Evolutionary conservation across 108 stramenopile species (phyloP).

Genomic region (Mayamaea pseudoterrestris): DNA sequence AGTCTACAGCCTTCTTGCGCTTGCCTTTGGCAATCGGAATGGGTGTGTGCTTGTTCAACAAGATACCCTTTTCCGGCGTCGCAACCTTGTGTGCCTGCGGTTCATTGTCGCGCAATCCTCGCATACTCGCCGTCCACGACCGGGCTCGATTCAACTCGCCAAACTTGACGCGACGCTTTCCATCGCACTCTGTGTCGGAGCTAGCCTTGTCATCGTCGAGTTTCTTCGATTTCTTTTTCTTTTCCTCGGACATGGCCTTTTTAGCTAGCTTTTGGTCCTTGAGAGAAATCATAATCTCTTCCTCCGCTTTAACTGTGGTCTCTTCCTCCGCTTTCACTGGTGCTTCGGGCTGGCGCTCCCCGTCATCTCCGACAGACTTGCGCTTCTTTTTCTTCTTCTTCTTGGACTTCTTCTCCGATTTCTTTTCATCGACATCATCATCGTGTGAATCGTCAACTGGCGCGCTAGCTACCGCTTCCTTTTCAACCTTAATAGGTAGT

Average conservation of each 20-base stretch:
- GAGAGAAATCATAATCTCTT: constrained; percentile 22
- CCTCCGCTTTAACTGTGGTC: constrained; percentile 10
- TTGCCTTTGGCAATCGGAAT: constrained; percentile 1
- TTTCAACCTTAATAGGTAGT: no score
- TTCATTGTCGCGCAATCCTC: constrained; percentile 40
- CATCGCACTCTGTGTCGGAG: constrained; percentile 4
- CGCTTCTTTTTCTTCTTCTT: constrained; percentile 36
- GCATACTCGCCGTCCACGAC: constrained; percentile 76
- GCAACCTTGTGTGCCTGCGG: constrained; percentile 23
- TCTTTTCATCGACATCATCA: constrained; percentile 9
- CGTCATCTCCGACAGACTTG: constrained; percentile 13
- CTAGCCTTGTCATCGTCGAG: background rate
- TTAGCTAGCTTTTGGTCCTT: constrained; percentile 38
- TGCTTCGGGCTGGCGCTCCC: constrained; percentile 1
- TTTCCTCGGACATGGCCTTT: constrained; percentile 14
- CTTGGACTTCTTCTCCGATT: constrained; percentile 9
- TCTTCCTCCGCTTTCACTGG: constrained; percentile 7
- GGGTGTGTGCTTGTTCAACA: constrained; percentile 24
- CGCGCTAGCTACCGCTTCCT: no score
- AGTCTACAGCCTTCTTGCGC: constrained; percentile 27
- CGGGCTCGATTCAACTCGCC: constrained; percentile 49
- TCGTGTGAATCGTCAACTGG: constrained; percentile 5
- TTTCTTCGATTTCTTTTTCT: constrained; percentile 11
- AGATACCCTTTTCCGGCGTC: constrained; percentile 69
- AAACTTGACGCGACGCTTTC: constrained; percentile 47